Conservation (phyloP, 2,329 filamentous ascomycete genomes). For the Cyphellophora attinorum region DNA sequence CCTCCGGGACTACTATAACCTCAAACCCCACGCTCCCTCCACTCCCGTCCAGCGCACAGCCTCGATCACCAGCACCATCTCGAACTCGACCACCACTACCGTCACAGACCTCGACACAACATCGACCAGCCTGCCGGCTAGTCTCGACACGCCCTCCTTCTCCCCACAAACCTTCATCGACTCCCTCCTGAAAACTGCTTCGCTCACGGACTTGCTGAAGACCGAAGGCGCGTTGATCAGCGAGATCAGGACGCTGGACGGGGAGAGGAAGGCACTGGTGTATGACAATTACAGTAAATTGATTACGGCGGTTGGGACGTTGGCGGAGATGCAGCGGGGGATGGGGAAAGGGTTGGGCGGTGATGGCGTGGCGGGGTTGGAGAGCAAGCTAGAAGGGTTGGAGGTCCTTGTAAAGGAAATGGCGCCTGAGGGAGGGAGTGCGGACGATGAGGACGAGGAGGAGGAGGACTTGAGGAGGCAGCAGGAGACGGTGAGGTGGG, state of each 20-base stretch:
- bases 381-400: constrained; percentile 24
- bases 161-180: constrained; percentile 52
- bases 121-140: constrained; percentile 33
- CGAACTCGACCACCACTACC: constrained; percentile 28
- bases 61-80: constrained; percentile 20
- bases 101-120: constrained; percentile 24
- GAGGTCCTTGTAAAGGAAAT: constrained; percentile 36
- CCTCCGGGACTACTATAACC: constrained; percentile 88
- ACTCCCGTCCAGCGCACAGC: constrained; percentile 19
- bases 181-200: constrained; percentile 30
- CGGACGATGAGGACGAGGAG: constrained; percentile 22
- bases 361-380: constrained; percentile 14
- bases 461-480: constrained; percentile 21
- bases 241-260: constrained; percentile 83
- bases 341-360: constrained; percentile 30
- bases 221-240: constrained; percentile 36
- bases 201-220: constrained; percentile 32
- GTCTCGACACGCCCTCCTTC: constrained; percentile 67
- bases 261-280: constrained; percentile 91
- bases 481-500: constrained; percentile 36
- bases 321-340: constrained; percentile 55
- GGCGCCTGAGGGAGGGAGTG: constrained; percentile 26
- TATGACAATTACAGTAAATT: constrained; percentile 98
- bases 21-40: constrained; percentile 41
- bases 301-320: constrained; percentile 93